Percentiles rank a stretch among this genome's conserved stretches.
These are phyloP conservation scores for Isoetes taiwanensis DNA, from an alignment of 75 land plant species.

Conservation along the genomic window DNA sequence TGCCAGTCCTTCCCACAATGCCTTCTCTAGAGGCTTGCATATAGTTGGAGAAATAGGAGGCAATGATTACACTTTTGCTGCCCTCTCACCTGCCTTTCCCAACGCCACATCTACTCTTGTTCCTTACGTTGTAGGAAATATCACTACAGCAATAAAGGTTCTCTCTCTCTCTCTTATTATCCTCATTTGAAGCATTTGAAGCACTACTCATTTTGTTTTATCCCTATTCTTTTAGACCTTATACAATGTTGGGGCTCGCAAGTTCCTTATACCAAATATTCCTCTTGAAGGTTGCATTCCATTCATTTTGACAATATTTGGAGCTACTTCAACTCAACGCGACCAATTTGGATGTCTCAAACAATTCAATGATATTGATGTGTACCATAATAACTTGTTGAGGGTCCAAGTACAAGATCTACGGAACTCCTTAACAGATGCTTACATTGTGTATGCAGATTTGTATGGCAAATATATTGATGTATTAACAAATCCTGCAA, in stretches of 20 bases:
- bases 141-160: constrained; percentile 6
- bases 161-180: too few relatives aligned
- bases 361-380: constrained; percentile 1
- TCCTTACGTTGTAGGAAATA: neutral
- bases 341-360: constrained; percentile 11
- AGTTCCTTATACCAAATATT: constrained; percentile 11
- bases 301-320: neutral
- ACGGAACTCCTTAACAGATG: neutral
- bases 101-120: constrained; percentile 5
- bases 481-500: too few relatives aligned
- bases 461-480: too few relatives aligned
- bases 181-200: too few relatives aligned
- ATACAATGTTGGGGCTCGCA: too few relatives aligned
- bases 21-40: constrained; percentile 11
- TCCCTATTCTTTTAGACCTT: too few relatives aligned
- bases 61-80: constrained; percentile 24
- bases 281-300: constrained; percentile 14
- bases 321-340: neutral
- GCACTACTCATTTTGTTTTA: neutral
- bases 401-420: neutral
- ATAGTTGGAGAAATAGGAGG: constrained; percentile 15
- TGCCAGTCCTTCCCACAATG: neutral
- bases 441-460: constrained; percentile 13
- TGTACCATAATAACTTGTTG: constrained; percentile 7
- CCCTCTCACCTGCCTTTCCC: too few relatives aligned